Conservation (phyloP, 2,329 filamentous ascomycete genomes). For the Fusarium lateritium region DNA sequence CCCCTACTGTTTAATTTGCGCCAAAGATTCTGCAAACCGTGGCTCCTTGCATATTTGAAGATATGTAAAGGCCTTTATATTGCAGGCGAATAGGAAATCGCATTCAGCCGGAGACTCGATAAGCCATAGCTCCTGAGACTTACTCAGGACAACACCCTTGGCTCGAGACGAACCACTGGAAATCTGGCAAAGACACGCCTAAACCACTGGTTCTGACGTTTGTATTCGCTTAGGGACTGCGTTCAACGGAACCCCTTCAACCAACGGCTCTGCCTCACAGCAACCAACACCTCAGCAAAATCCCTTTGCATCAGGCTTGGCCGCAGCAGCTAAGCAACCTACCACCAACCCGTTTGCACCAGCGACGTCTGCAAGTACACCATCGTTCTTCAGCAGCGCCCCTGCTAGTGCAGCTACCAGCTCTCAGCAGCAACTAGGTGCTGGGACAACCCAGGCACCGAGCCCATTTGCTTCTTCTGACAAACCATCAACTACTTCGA, state of each 20-base stretch:
- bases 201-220: constrained; percentile 51
- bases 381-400: constrained; percentile 15
- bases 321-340: constrained; percentile 15
- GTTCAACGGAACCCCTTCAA: constrained; percentile 41
- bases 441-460: constrained; percentile 8
- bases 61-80: constrained; percentile 26
- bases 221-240: constrained; percentile 49
- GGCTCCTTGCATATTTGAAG: constrained; percentile 29
- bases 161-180: constrained; percentile 50
- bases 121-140: constrained; percentile 40
- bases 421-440: constrained; percentile 7
- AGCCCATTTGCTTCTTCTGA: constrained; percentile 39
- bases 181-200: constrained; percentile 48
- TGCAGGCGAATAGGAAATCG: constrained; percentile 43
- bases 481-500: constrained; percentile 9
- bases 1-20: constrained; percentile 41
- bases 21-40: constrained; percentile 45
- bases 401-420: constrained; percentile 17
- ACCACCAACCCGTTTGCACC: constrained; percentile 44
- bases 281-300: constrained; percentile 36
- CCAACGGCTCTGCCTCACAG: constrained; percentile 35
- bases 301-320: constrained; percentile 42
- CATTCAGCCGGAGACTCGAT: constrained; percentile 49
- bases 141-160: constrained; percentile 36
- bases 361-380: constrained; percentile 3